Base-by-base conservation (phyloP, 345 rosid genomes). In the Schrenkiella parvula region DNA sequence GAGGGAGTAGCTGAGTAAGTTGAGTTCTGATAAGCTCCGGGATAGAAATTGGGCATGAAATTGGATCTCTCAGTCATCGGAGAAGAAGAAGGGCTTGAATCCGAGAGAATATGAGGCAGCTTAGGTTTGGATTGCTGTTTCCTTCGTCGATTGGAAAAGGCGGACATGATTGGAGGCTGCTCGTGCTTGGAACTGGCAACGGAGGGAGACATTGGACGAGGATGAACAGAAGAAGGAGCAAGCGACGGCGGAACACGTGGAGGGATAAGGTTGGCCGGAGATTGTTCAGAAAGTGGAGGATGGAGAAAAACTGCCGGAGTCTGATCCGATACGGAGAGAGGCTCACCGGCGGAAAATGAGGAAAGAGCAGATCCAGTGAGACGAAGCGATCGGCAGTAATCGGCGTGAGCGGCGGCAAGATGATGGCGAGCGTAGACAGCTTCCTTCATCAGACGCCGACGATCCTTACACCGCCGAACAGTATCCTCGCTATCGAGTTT, bases 401-500 rank as follows among this genome's bases (percentile, higher is more conserved):
- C 98, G 38, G 93, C 88, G 77, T 91, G 97, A 46, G 98, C 89
- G 0, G 89, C 86, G 34, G 98, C 97, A 22, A 93, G 78, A 59
- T 81, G 90, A 82, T 91, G 96, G 17, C 98, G 95, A 25, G 97
- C 88, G 67, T 56, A 73, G 54, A 93, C 97, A 57, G 96, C 91
- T 54, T 87, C 93, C 42, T 88, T 91, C 84, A 93, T 91, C 21
- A 93, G 78, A 82, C 95, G 97, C 66, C 96, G 95, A 19, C 98
- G 91, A 22, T 88, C 95, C 73, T 93, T 93, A 86, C 96, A 91
- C 31, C 91, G 88, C 71, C 96, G 78, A 4, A 93, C 98, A 0
- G 87, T 82, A 66, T 93, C 98, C 78, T 93, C 98, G 77, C 89
- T 89, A 74, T 88, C 98, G 8, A 93, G 90, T 74, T 89, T 91